These are phyloP conservation scores for Sisymbrium altissimum DNA, from an alignment of 345 rosid species.

Conservation along the genomic window DNA sequence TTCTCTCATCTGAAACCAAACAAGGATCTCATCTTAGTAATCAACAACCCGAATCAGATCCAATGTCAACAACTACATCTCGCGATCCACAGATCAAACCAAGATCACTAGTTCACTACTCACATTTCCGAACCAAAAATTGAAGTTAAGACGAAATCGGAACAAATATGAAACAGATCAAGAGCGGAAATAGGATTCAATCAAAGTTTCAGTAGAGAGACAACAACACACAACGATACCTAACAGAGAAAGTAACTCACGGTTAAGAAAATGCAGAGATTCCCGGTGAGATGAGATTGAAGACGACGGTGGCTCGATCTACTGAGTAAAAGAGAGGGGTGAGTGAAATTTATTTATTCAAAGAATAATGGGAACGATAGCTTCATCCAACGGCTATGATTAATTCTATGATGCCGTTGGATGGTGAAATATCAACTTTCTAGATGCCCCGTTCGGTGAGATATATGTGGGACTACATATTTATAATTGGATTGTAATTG, in stretches of 20 bases:
- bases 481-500: conserved; percentile 20
- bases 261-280: neutral
- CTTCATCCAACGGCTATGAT: conserved; percentile 29
- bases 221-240: neutral
- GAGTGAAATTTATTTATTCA: conserved; percentile 26
- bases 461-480: conserved; percentile 11
- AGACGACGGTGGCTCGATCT: conserved; percentile 16
- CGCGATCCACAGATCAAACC: conserved; percentile 8
- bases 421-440: conserved; percentile 32
- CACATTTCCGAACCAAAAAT: neutral
- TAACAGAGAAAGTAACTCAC: conserved; percentile 1
- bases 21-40: conserved; percentile 2
- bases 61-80: neutral
- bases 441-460: conserved; percentile 12
- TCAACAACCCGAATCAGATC: conserved; percentile 11
- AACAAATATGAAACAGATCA: neutral
- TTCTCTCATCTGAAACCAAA: conserved; percentile 51
- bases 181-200: neutral
- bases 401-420: conserved; percentile 18
- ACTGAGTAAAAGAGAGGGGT: neutral
- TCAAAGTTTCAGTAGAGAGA: neutral
- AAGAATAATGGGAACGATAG: conserved; percentile 13
- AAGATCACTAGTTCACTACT: neutral
- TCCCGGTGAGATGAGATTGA: conserved; percentile 15
- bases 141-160: neutral